Conservation (phyloP, 2,329 filamentous ascomycete species). For the Venturia effusa region DNA sequence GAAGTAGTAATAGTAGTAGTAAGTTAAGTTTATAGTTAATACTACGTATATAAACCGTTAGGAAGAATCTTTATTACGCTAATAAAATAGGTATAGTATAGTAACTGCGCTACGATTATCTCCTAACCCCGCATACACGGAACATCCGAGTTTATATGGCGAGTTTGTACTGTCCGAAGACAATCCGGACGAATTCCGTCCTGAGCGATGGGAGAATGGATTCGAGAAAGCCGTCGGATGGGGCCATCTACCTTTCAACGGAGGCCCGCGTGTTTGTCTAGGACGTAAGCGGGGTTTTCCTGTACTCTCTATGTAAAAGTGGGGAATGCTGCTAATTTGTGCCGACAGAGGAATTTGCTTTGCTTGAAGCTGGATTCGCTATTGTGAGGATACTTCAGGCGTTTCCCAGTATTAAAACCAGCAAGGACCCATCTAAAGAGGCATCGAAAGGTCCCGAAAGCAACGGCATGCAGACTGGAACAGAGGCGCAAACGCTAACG, state of each 20-base stretch:
- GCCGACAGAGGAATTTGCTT: conserved; percentile 35
- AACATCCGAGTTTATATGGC: too few relatives aligned
- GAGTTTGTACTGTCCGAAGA: too few relatives aligned
- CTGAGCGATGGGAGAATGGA: not conserved
- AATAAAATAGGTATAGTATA: too few relatives aligned
- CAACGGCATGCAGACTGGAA: conserved; percentile 16
- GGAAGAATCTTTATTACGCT: too few relatives aligned
- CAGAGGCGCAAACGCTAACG: conserved; percentile 17
- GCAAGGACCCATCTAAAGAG: too few relatives aligned
- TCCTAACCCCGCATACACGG: too few relatives aligned
- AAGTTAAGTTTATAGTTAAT: too few relatives aligned
- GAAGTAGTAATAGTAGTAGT: too few relatives aligned
- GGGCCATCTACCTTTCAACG: conserved; percentile 30
- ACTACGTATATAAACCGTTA: too few relatives aligned
- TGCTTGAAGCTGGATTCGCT: conserved; percentile 38
- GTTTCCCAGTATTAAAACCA: conserved; percentile 8
- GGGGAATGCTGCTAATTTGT: conserved; percentile 21
- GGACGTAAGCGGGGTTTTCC: conserved; percentile 21
- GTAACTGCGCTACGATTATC: too few relatives aligned
- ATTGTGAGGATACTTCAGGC: conserved; percentile 20
- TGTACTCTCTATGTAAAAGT: conserved; percentile 5
- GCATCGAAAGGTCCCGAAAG: conserved; percentile 7
- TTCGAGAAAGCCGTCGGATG: conserved; percentile 14
- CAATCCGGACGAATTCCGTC: not conserved
- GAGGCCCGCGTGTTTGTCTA: conserved; percentile 27